Evolutionary conservation across 1,139 yeast genomes (phyloP), one percentile per base, ranked within the genome.

Genomic region (Taphrina deformans): DNA sequence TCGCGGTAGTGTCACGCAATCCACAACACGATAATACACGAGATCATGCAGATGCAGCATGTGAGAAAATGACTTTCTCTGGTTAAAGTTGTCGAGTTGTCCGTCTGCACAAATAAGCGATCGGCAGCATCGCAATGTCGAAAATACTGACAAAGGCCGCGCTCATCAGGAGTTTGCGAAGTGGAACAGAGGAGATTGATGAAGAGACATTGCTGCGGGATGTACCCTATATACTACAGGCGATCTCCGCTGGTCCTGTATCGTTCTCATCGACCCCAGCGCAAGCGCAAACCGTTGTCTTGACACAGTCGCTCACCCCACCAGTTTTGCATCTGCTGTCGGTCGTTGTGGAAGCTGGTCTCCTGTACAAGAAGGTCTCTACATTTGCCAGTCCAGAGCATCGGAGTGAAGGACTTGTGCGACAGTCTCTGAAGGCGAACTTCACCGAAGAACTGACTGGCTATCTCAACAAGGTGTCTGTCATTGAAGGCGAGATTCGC

Each of bases 341-440:
- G 65, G 77, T 80, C 59, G 76, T 89, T 0, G 77, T 88, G 55
- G 97, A 92, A 73, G 86, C 90, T 1, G 95, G 91, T 0, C 75
- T 92, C 51, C 76, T 90, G 6, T 89, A 83, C 75, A 81, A 80
- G 66, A 75, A 77, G 64, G 74, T 89, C 46, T 74, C 74, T 12
- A 64, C 68, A 0, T 74, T 74, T 35, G 72, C 80, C n/a, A 80
- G 67, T 21, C 77, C 40, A 33, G 68, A 21, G 68, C 75, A 65
- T 74, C 73, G 68, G 73, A 76, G 10, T 69, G 69, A 60, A 67
- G 71, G 52, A 65, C 38, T 53, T 27, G 70, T 69, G 38, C 69
- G 71, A 1, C 85, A 85, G 53, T 88, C 96, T 2, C 83, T 87
- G 55, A 70, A 83, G 29, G 80, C 88, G n/a, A 81, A 81, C 26